Evolutionary conservation across 2,329 filamentous ascomycete species (phyloP), one percentile per base, ranked within the genome.

Genomic region (Arachnomyces sp.): DNA sequence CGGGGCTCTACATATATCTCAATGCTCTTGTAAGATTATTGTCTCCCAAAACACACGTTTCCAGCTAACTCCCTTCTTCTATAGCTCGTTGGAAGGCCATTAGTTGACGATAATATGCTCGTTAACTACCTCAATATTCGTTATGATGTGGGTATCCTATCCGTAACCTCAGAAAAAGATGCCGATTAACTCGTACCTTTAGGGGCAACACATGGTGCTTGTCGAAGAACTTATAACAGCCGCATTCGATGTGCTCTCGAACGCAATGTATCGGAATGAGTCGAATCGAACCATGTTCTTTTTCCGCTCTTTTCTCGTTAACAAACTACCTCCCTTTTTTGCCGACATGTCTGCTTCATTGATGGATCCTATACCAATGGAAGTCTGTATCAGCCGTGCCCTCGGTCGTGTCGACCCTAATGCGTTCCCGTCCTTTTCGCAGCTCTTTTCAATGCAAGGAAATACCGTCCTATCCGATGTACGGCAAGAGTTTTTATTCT

Each of bases 191-290:
- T 43, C 25, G n/a, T 6, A 37, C 16, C 12, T 2, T 3, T 40
- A 88, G 75, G 83, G 82, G 30, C 84, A 94, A 52, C 73, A 84
- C 31, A 83, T 90, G 59, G 74, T 77, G 9, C 79, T 87, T 33
- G 79, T 84, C 0, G 78, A 87, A 39, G 88, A 95, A 52, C 71
- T 96, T 2, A 83, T 96, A 31, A 75, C 90, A 7, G 86, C 88
- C 1, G 81, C 88, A 0, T 96, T 98, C 54, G 89, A 96, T 52
- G 75, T 93, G 4, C 70, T 98, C 12, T 84, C 88, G 28, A 94
- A 94, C 54, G 83, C 84, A 4, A 84, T 90, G 47, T 85, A 92
- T 50, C 77, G 84, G 29, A 75, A 71, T 34, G 77, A 82, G 52
- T 67, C 74, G 7, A 59, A 62, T 13, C 70, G 77, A 38, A 74